phyloP scores from a whole-genome alignment of 768 basidiomycete genomes.

The Infundibulicybe gibba region DNA sequence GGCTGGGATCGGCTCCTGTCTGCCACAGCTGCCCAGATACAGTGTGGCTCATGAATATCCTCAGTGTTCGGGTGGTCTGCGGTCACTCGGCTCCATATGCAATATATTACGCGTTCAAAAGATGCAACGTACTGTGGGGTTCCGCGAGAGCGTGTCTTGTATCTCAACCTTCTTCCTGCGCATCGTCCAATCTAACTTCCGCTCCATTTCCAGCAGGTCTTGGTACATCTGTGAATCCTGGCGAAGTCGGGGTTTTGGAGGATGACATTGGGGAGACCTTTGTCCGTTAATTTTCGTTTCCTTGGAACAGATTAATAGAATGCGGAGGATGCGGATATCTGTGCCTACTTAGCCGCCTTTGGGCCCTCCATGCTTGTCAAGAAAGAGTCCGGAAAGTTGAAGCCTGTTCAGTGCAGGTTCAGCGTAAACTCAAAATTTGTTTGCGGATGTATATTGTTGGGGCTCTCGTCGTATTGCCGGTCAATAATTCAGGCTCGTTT shows the following conservation, averaged over 20 bases:
- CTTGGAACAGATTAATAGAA: constrained; percentile 31
- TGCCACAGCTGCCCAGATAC: constrained; percentile 88
- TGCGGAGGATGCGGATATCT: neutral
- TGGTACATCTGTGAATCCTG: constrained; percentile 86
- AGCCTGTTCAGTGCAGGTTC: no score
- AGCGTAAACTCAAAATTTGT: no score
- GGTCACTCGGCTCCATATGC: constrained; percentile 6
- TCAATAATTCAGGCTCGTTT: no score
- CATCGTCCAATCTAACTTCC: constrained; percentile 94
- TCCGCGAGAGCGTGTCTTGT: constrained; percentile 79
- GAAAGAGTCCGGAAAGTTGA: no score
- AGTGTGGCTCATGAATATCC: constrained; percentile 87
- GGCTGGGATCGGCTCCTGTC: constrained; percentile 40
- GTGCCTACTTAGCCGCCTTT: constrained; percentile 32
- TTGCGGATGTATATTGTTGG: no score
- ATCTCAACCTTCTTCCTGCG: constrained; percentile 87
- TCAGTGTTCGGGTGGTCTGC: constrained; percentile 78
- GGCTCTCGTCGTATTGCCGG: no score
- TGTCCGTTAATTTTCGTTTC: constrained; percentile 78
- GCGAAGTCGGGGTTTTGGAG: constrained; percentile 73
- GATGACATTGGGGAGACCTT: constrained; percentile 72
- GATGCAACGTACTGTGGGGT: constrained; percentile 52
- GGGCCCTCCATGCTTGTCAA: constrained; percentile 30
- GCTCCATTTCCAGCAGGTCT: constrained; percentile 83
- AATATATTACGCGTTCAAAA: neutral